Evolutionary conservation across 352 stramenopile genomes (phyloP).

Genomic region (Globisporangium sylvaticum): DNA sequence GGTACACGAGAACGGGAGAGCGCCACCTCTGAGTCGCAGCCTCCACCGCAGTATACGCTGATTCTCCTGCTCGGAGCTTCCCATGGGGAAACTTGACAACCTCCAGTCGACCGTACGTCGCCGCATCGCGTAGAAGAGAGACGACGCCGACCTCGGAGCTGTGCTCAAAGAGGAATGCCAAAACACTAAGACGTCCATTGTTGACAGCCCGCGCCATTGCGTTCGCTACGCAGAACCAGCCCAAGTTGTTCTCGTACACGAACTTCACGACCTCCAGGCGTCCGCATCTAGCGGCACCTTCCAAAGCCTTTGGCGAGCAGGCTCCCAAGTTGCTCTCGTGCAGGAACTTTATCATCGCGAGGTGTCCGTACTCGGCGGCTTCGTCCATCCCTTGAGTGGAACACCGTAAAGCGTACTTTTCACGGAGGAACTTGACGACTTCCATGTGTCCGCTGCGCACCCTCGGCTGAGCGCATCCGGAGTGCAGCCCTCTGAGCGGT

Average conservation of each 20-base stretch:
- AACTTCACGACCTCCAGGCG: not conserved
- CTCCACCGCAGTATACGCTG: not conserved
- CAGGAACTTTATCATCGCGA: too few relatives aligned
- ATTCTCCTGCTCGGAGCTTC: not conserved
- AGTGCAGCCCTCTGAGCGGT: not conserved
- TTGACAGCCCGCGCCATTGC: not conserved
- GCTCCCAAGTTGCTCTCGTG: too few relatives aligned
- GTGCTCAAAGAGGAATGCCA: not conserved
- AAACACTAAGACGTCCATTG: not conserved
- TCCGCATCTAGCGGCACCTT: not conserved
- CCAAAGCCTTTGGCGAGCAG: too few relatives aligned
- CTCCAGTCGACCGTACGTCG: not conserved
- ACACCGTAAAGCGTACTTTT: too few relatives aligned
- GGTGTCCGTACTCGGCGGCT: too few relatives aligned
- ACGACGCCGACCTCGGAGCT: not conserved
- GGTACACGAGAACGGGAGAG: not conserved
- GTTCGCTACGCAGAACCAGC: not conserved
- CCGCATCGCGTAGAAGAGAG: not conserved
- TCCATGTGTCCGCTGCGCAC: not conserved
- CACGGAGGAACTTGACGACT: not conserved
- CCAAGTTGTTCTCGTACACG: not conserved
- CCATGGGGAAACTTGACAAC: not conserved
- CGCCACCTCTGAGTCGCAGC: not conserved
- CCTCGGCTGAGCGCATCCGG: not conserved
- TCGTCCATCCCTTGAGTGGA: too few relatives aligned